phyloP scores from a whole-genome alignment of 2,329 filamentous ascomycete species.

The Diaporthe caulivora region DNA sequence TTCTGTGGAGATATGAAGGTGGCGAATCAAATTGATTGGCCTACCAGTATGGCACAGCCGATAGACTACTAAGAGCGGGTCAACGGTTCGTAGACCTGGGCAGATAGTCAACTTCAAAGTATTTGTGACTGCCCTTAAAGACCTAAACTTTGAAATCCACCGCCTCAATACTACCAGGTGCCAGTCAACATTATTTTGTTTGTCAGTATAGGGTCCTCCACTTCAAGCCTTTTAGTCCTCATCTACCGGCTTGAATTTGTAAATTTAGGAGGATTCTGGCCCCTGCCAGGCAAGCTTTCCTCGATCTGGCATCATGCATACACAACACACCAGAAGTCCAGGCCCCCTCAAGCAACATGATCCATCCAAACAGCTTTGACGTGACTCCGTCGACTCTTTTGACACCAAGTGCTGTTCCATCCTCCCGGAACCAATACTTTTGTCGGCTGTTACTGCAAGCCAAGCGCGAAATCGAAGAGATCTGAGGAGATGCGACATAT shows the following conservation, averaged over 20 bases:
- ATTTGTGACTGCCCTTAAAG: not conserved
- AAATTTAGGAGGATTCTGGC: not conserved
- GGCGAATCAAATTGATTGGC: not conserved
- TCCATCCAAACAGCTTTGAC: not conserved
- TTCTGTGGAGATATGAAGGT: not conserved
- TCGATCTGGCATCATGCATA: not conserved
- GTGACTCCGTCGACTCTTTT: not conserved
- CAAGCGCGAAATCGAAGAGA: not conserved
- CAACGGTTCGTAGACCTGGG: not conserved
- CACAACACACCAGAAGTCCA: not conserved
- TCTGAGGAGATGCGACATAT: not conserved
- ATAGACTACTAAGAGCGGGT: not conserved
- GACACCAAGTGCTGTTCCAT: not conserved
- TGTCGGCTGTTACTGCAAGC: not conserved
- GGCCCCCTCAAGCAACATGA: not conserved
- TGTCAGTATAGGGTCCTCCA: too few species aligned
- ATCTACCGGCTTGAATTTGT: not conserved
- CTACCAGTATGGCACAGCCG: not conserved
- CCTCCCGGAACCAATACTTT: not conserved
- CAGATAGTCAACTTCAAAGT: not conserved
- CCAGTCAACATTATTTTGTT: not conserved
- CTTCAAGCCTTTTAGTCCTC: not conserved
- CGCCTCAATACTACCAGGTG: too few species aligned
- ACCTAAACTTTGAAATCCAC: too few species aligned
- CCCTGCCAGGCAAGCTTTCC: not conserved